phyloP scores from a whole-genome alignment of 768 basidiomycete species.

The Hirschioporus abietinus region DNA sequence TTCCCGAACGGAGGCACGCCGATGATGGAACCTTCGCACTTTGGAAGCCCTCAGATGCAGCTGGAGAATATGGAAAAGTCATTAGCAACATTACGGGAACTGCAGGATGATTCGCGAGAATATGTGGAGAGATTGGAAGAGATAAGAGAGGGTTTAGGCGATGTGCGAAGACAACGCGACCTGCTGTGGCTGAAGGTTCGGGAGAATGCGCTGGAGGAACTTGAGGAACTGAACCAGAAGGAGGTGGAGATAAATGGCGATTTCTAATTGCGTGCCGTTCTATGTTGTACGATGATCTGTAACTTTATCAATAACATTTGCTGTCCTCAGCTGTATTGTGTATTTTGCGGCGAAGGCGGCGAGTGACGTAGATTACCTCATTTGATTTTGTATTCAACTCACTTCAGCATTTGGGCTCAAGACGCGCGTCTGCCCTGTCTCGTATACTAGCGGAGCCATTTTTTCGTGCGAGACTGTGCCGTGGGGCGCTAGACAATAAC shows the following conservation, averaged over 20 bases:
- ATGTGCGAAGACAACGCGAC: slow-evolving; percentile 64
- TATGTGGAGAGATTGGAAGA: slow-evolving; percentile 83
- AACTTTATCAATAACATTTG: slow-evolving; percentile 1
- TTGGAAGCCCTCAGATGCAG: slow-evolving; percentile 60
- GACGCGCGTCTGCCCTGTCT: not conserved
- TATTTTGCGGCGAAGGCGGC: not conserved
- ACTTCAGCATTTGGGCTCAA: too few species aligned
- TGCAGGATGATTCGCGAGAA: slow-evolving; percentile 83
- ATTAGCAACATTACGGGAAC: slow-evolving; percentile 64
- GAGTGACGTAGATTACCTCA: not conserved
- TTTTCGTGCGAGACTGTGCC: slow-evolving; percentile 6
- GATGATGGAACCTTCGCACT: slow-evolving; percentile 56
- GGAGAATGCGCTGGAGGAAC: slow-evolving; percentile 65
- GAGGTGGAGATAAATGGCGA: not conserved
- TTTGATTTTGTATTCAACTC: not conserved
- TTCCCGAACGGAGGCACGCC: slow-evolving; percentile 41
- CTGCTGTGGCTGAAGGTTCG: slow-evolving; percentile 74
- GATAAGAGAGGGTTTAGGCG: slow-evolving; percentile 75
- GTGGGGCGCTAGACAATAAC: slow-evolving; percentile 5
- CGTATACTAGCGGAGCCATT: slow-evolving; percentile 1
- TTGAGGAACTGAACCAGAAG: slow-evolving; percentile 21
- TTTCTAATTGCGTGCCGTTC: not conserved
- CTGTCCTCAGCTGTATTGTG: not conserved
- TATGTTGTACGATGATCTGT: not conserved
- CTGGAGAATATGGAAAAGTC: slow-evolving; percentile 70